A percentile compares a stretch with the other conserved stretches of the same genome.
Conservation (phyloP, 2,329 filamentous ascomycete species). For the Penicillium paneum region DNA sequence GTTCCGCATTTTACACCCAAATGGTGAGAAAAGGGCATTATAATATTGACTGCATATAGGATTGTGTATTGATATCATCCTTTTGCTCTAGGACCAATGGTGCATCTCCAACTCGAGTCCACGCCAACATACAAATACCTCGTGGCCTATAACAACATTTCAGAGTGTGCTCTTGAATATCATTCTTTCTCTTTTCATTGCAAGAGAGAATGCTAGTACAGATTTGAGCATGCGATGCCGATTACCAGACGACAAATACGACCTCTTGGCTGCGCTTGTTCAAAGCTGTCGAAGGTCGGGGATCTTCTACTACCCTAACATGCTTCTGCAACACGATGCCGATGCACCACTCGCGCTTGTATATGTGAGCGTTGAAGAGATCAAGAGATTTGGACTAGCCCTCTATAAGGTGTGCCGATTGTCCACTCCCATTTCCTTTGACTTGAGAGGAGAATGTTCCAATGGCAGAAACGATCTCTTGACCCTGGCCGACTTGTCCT, state of each 20-base stretch:
- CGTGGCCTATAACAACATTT: conserved; percentile 30
- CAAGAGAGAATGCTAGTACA: conserved; percentile 1
- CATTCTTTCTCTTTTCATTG: conserved; percentile 23
- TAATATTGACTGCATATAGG: not conserved
- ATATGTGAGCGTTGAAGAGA: conserved; percentile 26
- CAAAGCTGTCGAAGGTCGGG: conserved; percentile 21
- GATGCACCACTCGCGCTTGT: conserved; percentile 18
- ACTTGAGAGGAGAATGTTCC: not conserved
- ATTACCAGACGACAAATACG: conserved; percentile 11
- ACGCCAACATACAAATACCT: not conserved
- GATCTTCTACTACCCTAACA: conserved; percentile 27
- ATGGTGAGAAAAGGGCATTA: conserved; percentile 12
- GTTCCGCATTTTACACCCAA: conserved; percentile 20
- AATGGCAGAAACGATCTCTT: conserved; percentile 12
- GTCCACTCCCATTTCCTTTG: not conserved
- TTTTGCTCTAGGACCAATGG: conserved; percentile 13
- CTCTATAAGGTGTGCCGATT: conserved; percentile 25
- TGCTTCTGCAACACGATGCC: conserved; percentile 17
- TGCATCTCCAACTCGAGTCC: conserved; percentile 5
- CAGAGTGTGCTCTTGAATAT: conserved; percentile 28
- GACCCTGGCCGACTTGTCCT: conserved; percentile 20
- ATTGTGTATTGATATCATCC: not conserved
- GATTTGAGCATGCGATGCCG: conserved; percentile 12
- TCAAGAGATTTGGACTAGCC: conserved; percentile 28
- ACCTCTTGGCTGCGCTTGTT: conserved; percentile 21